Evolutionary conservation across 2,329 filamentous ascomycete genomes (phyloP).

Genomic region (Lomentospora prolificans): DNA sequence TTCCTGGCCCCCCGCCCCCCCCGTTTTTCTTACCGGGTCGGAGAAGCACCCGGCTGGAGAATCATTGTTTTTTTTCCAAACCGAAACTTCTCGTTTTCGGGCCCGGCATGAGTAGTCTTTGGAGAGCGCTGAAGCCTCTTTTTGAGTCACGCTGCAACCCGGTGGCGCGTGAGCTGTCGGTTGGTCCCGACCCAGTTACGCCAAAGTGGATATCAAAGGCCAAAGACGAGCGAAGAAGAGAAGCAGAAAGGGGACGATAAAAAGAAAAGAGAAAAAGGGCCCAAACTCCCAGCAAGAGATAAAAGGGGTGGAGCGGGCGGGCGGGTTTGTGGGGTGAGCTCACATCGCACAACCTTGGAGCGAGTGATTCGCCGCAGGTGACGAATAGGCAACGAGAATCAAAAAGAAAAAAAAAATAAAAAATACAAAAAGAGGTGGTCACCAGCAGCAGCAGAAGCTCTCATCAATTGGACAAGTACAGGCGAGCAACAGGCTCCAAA

Average conservation of each 20-base stretch:
- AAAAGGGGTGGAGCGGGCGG: too few relatives aligned
- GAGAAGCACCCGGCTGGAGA: background rate
- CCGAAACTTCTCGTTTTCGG: background rate
- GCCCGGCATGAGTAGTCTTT: background rate
- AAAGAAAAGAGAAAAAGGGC: slow-evolving; percentile 1
- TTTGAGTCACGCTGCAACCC: background rate
- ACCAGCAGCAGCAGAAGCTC: background rate
- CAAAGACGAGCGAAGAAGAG: background rate
- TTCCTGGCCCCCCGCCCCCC: too few relatives aligned
- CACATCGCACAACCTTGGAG: too few relatives aligned
- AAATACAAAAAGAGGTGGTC: background rate
- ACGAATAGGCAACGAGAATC: background rate
- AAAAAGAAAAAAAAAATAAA: background rate
- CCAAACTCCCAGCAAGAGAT: too few relatives aligned
- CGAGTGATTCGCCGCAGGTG: too few relatives aligned
- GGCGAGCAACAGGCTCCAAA: background rate
- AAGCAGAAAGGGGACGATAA: background rate
- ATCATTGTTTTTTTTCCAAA: background rate
- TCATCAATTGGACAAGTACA: background rate
- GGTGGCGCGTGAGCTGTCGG: background rate
- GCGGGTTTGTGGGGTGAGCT: too few relatives aligned
- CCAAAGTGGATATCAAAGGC: background rate
- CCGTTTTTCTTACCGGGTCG: background rate
- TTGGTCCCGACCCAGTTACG: background rate
- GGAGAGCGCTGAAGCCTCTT: background rate